phyloP scores from a whole-genome alignment of 805 yeast species.

The Saccharomycopsis oosterbeekiorum region DNA sequence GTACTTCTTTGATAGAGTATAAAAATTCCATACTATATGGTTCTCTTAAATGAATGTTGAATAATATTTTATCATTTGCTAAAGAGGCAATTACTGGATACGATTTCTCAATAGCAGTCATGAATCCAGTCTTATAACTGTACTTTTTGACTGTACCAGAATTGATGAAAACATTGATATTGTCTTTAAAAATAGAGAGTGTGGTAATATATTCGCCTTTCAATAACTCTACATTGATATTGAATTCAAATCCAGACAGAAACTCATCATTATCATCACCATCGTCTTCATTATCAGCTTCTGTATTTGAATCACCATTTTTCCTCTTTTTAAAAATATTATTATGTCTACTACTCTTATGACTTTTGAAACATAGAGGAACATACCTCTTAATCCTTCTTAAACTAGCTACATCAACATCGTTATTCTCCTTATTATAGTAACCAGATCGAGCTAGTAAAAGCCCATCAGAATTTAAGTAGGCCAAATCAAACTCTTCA shows the following conservation, averaged over 20 bases:
- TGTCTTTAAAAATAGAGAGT: not conserved
- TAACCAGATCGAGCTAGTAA: slow-evolving; percentile 13
- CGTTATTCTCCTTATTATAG: slow-evolving; percentile 5
- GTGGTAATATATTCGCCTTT: slow-evolving; percentile 9
- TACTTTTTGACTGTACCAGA: slow-evolving; percentile 7
- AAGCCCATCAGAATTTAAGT: slow-evolving; percentile 8
- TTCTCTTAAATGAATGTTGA: slow-evolving; percentile 10
- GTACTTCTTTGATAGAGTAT: slow-evolving; percentile 3
- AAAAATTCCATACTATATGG: slow-evolving; percentile 3
- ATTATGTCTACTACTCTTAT: slow-evolving; percentile 1
- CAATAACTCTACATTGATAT: slow-evolving; percentile 6
- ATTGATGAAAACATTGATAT: slow-evolving; percentile 5
- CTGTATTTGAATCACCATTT: not conserved
- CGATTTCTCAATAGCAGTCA: slow-evolving; percentile 10
- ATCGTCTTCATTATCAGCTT: not conserved
- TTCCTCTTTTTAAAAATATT: not conserved
- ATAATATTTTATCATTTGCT: slow-evolving; percentile 3
- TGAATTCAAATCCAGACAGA: not conserved
- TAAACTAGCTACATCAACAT: slow-evolving; percentile 2
- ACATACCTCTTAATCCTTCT: slow-evolving; percentile 5
- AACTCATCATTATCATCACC: not conserved
- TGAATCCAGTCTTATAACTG: slow-evolving; percentile 5
- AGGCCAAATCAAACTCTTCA: slow-evolving; percentile 14
- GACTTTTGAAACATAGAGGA: slow-evolving; percentile 2
- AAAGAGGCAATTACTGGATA: slow-evolving; percentile 13